Base-by-base conservation (phyloP, 2,329 filamentous ascomycete genomes). In the Fusarium tupiense region DNA sequence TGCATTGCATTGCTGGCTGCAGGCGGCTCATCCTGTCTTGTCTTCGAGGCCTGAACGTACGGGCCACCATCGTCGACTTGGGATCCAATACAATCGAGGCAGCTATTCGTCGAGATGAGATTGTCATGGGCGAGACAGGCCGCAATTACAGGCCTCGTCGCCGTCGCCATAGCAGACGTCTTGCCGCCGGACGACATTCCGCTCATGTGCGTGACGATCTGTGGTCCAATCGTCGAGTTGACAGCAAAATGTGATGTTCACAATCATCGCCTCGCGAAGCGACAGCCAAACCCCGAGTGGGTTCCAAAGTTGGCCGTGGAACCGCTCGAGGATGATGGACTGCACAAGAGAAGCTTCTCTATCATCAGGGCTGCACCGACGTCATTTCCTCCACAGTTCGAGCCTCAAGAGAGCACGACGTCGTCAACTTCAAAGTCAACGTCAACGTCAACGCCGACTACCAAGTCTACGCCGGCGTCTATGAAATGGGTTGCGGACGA, bases 201-300 rank as follows among this genome's bases (percentile, higher is more conserved):
- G 38, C 65, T 84, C 29, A 77, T 79, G 60, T 85, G 84, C 66
- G 82, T 82, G 41, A 81, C 81, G 44, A 84, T 85, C 59, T 85
- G 84, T 76, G 83, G 83, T 9, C 84, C 84, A 59, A 81, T 85
- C 56, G 83, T 85, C 64, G 84, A 85, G 75, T 75, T 85, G n/a
- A 82, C 82, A 38, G 76, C 76, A 16, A 80, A 80, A 50, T 85
- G 84, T 78, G 79, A 80, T 69, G 63, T 77, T 14, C 74, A 79
- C 58, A 64, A 75, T 46, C 68, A 73, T 49, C 73, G 74, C 31
- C 62, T 81, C n/a, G 77, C 76, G 74, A 79, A 80, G 71, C 71
- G 80, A 29, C 71, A 76, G 26, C 59, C 59, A 44, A 64, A 71
- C 22, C 50, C 54, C 33, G 38, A 70, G 40, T 77, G 72, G 77